Evolutionary conservation across 495 filamentous ascomycete species (phyloP), one percentile per base, ranked within the genome.

Genomic region (Trichoderma orchidacearum): DNA sequence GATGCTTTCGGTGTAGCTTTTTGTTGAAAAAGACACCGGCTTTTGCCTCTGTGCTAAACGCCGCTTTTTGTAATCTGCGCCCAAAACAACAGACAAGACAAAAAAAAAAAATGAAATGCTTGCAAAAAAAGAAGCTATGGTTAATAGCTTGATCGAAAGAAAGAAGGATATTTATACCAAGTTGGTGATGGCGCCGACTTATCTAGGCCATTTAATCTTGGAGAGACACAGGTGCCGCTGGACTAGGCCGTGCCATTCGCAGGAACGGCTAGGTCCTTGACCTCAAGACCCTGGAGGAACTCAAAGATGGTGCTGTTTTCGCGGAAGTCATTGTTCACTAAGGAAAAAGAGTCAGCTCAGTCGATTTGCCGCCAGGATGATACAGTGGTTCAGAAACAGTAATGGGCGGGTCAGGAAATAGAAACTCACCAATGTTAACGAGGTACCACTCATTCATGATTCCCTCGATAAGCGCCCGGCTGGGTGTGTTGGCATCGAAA

Each of bases 261-360:
- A 9, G 63, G 59, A 53, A 60, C 73, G 54, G 90, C 78, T 34
- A 91, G 69, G 58, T 86, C 78, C 54, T 81, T 72, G 48, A 90
- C 80, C 50, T 76, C 68, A 5, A 99, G 71, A 30, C 82, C 89
- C n/a, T 88, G 80, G 69, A 99, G 93, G 8, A 97, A 72, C 9
- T 84, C 76, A 63, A 94, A 96, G 64, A 98, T 85, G 21, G 80
- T 82, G 52, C 81, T 74, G 13, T 76, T 76, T 56, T 86, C 75
- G 67, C 90, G 87, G 80, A 97, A 98, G 66, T 98, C 90, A 64
- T 98, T 98, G 73, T 98, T 86, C 7, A 98, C 92, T 93, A 64
- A 1, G 31, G 3, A 8, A n/a, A n/a, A n/a, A n/a, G n/a, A n/a
- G n/a, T n/a, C n/a, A n/a, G n/a, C n/a, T n/a, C n/a, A n/a, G n/a